phyloP scores from a whole-genome alignment of 495 filamentous ascomycete genomes.

The Trichoderma erinaceum region DNA sequence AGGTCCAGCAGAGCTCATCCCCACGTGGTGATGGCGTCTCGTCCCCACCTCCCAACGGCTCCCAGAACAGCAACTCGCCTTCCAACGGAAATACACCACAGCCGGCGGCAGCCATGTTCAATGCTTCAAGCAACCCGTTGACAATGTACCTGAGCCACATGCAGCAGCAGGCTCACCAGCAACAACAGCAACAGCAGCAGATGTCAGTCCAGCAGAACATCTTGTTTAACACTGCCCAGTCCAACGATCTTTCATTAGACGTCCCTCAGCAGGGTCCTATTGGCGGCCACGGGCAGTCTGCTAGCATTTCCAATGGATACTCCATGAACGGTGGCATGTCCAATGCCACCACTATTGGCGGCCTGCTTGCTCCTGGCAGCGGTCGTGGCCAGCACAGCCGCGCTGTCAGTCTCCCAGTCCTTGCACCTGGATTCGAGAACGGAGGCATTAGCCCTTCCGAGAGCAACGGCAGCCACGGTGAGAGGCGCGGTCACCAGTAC shows the following conservation, averaged over 20 bases:
- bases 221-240: slow-evolving; percentile 52
- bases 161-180: slow-evolving; percentile 70
- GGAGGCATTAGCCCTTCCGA: slow-evolving; percentile 42
- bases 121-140: slow-evolving; percentile 79
- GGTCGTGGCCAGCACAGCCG: slow-evolving; percentile 69
- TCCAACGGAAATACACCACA: slow-evolving; percentile 34
- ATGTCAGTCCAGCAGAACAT: slow-evolving; percentile 54
- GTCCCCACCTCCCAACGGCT: slow-evolving; percentile 55
- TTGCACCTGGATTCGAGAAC: slow-evolving; percentile 48
- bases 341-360: slow-evolving; percentile 62
- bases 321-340: slow-evolving; percentile 43
- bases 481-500: slow-evolving; percentile 50
- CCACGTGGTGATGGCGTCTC: slow-evolving; percentile 55
- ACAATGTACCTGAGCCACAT: slow-evolving; percentile 91
- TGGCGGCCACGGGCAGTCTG: slow-evolving; percentile 53
- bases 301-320: slow-evolving; percentile 57
- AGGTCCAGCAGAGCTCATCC: slow-evolving; percentile 46
- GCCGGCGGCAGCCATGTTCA: slow-evolving; percentile 58
- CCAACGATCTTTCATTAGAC: slow-evolving; percentile 48
- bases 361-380: slow-evolving; percentile 69
- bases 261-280: slow-evolving; percentile 48
- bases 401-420: slow-evolving; percentile 73
- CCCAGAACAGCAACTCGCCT: slow-evolving; percentile 49
- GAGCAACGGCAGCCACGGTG: slow-evolving; percentile 34
- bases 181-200: slow-evolving; percentile 64